Evolutionary conservation across 179 eudicot species (phyloP).

Genomic region (Pouteria campechiana): DNA sequence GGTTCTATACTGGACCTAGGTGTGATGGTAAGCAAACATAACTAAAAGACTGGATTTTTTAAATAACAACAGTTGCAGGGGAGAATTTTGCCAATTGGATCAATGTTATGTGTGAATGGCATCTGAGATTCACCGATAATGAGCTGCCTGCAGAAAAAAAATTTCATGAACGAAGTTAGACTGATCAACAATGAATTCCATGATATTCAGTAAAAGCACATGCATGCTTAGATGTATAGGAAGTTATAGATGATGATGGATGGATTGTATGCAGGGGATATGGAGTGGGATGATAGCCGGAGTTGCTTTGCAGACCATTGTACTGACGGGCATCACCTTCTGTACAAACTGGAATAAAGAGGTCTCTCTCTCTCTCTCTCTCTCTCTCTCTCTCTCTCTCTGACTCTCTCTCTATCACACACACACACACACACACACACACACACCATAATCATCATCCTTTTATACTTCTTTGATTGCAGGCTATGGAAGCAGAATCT

Average conservation of each 20-base stretch:
- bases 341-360: slow-evolving; percentile 88
- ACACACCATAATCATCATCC: not conserved
- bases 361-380: slow-evolving; percentile 19
- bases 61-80: not conserved
- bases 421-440: not conserved
- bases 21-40: slow-evolving; percentile 44
- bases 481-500: slow-evolving; percentile 74
- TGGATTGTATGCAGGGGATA: slow-evolving; percentile 54
- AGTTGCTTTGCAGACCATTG: slow-evolving; percentile 59
- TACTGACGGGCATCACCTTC: slow-evolving; percentile 54
- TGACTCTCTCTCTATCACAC: not conserved
- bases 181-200: too few relatives aligned
- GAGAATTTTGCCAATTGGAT: not conserved
- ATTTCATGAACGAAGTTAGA: too few relatives aligned
- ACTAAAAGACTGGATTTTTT: not conserved
- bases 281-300: slow-evolving; percentile 98
- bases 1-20: slow-evolving; percentile 65
- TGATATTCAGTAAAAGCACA: too few relatives aligned
- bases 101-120: not conserved
- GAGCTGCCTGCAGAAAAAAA: too few relatives aligned
- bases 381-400: not conserved
- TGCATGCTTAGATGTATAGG: too few relatives aligned
- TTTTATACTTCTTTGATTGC: slow-evolving; percentile 7
- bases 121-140: too few relatives aligned
- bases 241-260: not conserved